These are phyloP conservation scores for Multifurca ochricompacta DNA, from an alignment of 768 basidiomycete genomes.

Conservation along the genomic window DNA sequence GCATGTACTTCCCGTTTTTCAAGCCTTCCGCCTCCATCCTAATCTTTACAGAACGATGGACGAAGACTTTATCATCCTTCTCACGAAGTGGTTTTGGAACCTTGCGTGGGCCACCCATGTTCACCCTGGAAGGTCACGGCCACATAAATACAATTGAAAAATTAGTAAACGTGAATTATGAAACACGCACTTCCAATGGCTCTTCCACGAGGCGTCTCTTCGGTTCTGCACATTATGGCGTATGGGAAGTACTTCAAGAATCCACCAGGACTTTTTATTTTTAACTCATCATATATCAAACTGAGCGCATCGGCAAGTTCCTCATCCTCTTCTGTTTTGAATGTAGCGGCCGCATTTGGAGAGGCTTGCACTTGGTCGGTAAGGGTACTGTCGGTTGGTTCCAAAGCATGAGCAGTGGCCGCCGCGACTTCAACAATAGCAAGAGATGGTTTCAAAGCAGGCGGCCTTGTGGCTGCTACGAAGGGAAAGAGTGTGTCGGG, in stretches of 20 bases:
- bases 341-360: constrained; percentile 16
- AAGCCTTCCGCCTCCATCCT: constrained; percentile 18
- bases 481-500: constrained; percentile 25
- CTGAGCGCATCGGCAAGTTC: constrained; percentile 52
- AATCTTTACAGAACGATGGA: constrained; percentile 7
- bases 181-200: neutral
- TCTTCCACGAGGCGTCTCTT: neutral
- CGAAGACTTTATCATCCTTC: neutral
- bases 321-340: constrained; percentile 50
- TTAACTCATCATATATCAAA: constrained; percentile 50
- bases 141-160: neutral
- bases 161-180: neutral
- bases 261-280: constrained; percentile 50
- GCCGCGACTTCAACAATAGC: neutral
- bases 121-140: neutral
- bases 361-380: constrained; percentile 4
- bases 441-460: neutral
- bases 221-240: neutral
- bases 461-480: constrained; percentile 22
- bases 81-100: neutral
- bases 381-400: constrained; percentile 19
- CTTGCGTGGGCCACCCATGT: neutral
- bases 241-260: constrained; percentile 42
- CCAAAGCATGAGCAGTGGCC: neutral
- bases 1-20: constrained; percentile 26